These are phyloP conservation scores for Chimonanthus praecox DNA, from an alignment of 164 flowering plant species.

Conservation along the genomic window DNA sequence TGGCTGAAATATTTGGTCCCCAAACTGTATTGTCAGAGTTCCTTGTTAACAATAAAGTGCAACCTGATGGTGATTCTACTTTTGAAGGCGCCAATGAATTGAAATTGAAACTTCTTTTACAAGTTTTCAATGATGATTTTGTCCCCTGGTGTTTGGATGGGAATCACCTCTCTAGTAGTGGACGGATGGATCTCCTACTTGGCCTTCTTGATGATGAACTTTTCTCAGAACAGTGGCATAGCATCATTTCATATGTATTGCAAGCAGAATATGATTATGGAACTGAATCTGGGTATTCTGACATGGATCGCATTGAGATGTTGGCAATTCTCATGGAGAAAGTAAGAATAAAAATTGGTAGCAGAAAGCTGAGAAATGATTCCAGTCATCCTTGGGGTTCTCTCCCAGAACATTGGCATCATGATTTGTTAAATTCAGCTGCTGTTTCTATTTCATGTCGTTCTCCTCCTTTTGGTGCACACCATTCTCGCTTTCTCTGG, in stretches of 20 bases:
- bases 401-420: constrained; percentile 48
- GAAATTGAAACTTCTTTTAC: constrained; percentile 33
- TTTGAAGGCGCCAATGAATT: constrained; percentile 22
- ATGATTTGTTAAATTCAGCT: constrained; percentile 59
- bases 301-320: constrained; percentile 27
- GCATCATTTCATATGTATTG: constrained; percentile 43
- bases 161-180: constrained; percentile 32
- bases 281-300: constrained; percentile 18
- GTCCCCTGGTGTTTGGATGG: constrained; percentile 74
- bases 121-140: constrained; percentile 53
- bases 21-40: constrained; percentile 38
- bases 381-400: constrained; percentile 17
- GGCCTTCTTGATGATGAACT: constrained; percentile 64
- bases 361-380: constrained; percentile 17
- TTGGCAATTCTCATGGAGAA: constrained; percentile 70
- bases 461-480: constrained; percentile 30
- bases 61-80: constrained; percentile 9
- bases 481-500: constrained; percentile 55
- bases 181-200: constrained; percentile 74
- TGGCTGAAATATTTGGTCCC: constrained; percentile 72
- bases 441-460: constrained; percentile 45
- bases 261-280: constrained; percentile 16
- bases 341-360: constrained; percentile 36
- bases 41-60: constrained; percentile 9
- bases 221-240: constrained; percentile 71